phyloP scores from a whole-genome alignment of 1,284 basidiomycete genomes.

The Exobasidium cylindrosporum region DNA sequence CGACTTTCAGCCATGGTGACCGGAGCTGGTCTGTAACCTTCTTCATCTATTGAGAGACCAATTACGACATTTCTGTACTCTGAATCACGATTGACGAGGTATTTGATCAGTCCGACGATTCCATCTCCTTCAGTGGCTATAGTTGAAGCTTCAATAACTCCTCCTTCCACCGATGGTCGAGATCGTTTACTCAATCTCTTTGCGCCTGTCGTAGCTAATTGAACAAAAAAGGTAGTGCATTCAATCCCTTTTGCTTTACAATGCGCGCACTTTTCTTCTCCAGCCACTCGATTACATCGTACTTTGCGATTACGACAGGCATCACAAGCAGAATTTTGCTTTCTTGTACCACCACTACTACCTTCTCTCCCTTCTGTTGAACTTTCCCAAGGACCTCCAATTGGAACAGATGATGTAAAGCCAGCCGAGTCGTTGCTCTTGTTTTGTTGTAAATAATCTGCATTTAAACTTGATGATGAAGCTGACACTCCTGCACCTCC shows the following conservation, averaged over 20 bases:
- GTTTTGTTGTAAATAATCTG: background rate
- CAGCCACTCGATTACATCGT: slow-evolving; percentile 31
- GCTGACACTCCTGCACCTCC: background rate
- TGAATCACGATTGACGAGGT: slow-evolving; percentile 9
- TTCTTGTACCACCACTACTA: slow-evolving; percentile 24
- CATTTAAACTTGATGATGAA: background rate
- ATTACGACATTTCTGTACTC: slow-evolving; percentile 8
- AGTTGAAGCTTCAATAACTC: background rate
- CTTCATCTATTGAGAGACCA: background rate
- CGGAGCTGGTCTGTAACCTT: background rate
- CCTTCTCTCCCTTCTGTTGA: too few species aligned
- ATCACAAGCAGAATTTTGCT: slow-evolving; percentile 47
- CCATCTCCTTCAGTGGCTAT: background rate
- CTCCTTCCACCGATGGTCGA: background rate
- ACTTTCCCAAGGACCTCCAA: background rate
- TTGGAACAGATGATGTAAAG: background rate
- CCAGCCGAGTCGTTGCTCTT: background rate
- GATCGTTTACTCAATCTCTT: slow-evolving; percentile 35
- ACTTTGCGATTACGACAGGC: slow-evolving; percentile 45
- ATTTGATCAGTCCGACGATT: slow-evolving; percentile 2
- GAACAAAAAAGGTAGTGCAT: slow-evolving; percentile 43
- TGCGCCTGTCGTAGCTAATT: slow-evolving; percentile 37
- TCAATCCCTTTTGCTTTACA: slow-evolving; percentile 44
- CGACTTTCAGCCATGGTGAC: slow-evolving; percentile 21
- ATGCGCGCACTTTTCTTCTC: slow-evolving; percentile 39